Base-by-base conservation (phyloP, 139 green algal species). In the Diplosphaera chodatii region DNA sequence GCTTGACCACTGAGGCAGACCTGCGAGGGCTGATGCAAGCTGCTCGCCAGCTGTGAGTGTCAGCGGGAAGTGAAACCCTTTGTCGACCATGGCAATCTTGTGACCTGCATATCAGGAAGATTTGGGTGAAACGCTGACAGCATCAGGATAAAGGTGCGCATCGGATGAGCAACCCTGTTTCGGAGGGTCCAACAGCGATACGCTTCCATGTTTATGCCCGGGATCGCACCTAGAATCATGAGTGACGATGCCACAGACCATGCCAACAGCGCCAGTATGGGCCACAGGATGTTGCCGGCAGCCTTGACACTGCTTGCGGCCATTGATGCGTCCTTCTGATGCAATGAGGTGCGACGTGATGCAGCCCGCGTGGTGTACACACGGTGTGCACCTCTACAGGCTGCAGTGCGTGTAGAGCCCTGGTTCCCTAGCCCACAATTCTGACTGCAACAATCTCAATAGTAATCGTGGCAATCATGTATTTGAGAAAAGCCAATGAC, bases 61-160 rank as follows among this genome's bases (percentile, higher is more conserved):
- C 30, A 86, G 76, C 2, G 88, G 88, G 67, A 81, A 88, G 0
- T 13, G 66, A 55, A 93, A 91, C 34, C 81, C 85, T 21, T 73
- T 62, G n/a, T 77, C 64, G n/a, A 80, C 74, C 63, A 74, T 66
- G 3, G 91, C 23, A 13, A 71, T 2, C 63, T 90, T 92, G 80
- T 92, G 92, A 28, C 86, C 48, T 59, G 48, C 48, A 59, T n/a
- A 25, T 21, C 48, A 64, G 6, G 37, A 21, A 21, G 10, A 48
- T 48, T 8, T 48, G 13, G 10, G 10, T 48, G 10, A 48, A 59
- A 25, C 48, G 18, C 25, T 23, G 3, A 59, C 48, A 23, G 48
- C 16, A 59, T 59, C 16, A n/a, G 8, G 48, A 23, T 13, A 48
- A 8, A 13, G 37, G 10, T 48, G 8, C 37, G 13, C 8, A 48